phyloP scores from a whole-genome alignment of 371 early-diverging fungal species.

The Mucor circinelloides region DNA sequence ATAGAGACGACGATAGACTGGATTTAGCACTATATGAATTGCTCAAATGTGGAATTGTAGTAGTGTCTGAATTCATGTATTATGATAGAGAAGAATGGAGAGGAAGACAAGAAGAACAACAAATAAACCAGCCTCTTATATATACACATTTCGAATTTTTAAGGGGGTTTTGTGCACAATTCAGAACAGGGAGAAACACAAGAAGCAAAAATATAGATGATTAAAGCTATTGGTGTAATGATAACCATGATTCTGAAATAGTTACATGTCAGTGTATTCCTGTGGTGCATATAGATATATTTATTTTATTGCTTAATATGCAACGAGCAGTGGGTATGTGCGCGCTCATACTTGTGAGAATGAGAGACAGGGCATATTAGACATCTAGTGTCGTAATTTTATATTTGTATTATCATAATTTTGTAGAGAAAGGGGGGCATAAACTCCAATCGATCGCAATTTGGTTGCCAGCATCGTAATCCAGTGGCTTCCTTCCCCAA shows the following conservation, averaged over 20 bases:
- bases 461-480: not conserved
- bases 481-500: conserved; percentile 33
- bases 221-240: not conserved
- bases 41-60: not conserved
- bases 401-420: not conserved
- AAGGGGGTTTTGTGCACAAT: not conserved
- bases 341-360: not conserved
- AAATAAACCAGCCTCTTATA: not conserved
- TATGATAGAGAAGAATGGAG: not conserved
- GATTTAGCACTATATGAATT: not conserved
- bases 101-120: not conserved
- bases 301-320: not conserved
- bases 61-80: not conserved
- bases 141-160: not conserved
- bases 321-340: not conserved
- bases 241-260: not conserved
- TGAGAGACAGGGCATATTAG: not conserved
- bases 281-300: not conserved
- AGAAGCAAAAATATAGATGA: not conserved
- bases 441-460: conserved; percentile 19
- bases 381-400: not conserved
- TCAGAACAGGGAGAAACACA: not conserved
- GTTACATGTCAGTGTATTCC: not conserved
- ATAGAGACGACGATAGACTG: not conserved
- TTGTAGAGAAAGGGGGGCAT: conserved; percentile 12